Base-by-base conservation (phyloP, 129 eudicot genomes). In the Flaveria bidentis region DNA sequence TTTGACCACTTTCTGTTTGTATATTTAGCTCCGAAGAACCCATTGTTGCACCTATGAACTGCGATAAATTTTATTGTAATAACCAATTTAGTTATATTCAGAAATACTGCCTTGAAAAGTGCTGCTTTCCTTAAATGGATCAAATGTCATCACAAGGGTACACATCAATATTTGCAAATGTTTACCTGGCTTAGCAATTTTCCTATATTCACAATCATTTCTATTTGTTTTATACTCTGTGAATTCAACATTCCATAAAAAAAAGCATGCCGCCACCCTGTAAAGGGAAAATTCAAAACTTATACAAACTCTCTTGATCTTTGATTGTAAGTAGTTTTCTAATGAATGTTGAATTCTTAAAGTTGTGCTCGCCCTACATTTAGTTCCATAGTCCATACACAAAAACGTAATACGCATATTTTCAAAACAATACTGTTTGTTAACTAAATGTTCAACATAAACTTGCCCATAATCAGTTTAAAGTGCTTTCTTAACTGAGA, bases 1-100 rank as follows among this genome's bases (percentile, higher is more conserved):
- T 89, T 67, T 85, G 97, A 50, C 97, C 97, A 17, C 75, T 87
- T 71, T 91, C 97, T 14, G 97, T 89, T 82, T 91, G 97, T 76
- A 91, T 60, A 58, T 80, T 83, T 26, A 91, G 85, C 73, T 84
- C 97, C 17, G 92, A 89, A 68, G 97, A 87, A 51, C 97, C 97
- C 96, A 89, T 89, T 33, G 91, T 91, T 60, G 97, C 97, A 76
- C 97, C 97, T 41, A 91, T 87, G 64, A 91, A 91, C 97, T 91
- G 88, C 82, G 85, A 74, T 26, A 49, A 3, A 44, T 23, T 67
- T 5, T 67, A 22, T 42, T 1, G 33, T 9, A 58, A 58, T 9
- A 9, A 14, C 39, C 7, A 3, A 28, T 71, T 26, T 52, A 52
- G 67, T 72, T 17, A 33, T 53, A 55, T 18, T 72, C 12, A 53